phyloP scores from a whole-genome alignment of 2,329 filamentous ascomycete species.

The Thermothelomyces thermophilus region DNA sequence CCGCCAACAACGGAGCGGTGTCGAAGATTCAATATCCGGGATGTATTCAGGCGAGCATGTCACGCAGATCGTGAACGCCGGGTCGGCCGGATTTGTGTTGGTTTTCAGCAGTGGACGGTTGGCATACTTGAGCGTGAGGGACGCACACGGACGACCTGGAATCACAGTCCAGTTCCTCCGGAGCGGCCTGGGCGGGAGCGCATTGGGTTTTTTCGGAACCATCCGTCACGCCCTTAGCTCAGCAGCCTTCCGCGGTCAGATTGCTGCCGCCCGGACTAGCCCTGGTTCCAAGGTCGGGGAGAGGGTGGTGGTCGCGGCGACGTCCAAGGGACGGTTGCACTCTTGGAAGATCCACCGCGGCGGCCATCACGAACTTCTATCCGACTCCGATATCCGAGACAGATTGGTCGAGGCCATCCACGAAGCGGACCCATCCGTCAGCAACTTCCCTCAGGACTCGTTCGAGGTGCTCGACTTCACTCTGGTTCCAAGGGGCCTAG shows the following conservation, averaged over 20 bases:
- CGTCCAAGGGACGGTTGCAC: conserved; percentile 69
- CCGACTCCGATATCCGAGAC: conserved; percentile 64
- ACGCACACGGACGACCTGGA: conserved; percentile 76
- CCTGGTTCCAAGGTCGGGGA: conserved; percentile 69
- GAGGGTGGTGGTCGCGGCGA: conserved; percentile 74
- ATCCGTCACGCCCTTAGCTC: conserved; percentile 70
- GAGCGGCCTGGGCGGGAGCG: conserved; percentile 48
- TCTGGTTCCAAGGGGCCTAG: conserved; percentile 52
- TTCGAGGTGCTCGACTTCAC: conserved; percentile 77
- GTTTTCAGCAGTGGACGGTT: conserved; percentile 79
- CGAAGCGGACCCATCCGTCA: conserved; percentile 43
- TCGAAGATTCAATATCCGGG: conserved; percentile 67
- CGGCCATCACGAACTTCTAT: conserved; percentile 69
- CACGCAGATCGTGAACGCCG: conserved; percentile 71
- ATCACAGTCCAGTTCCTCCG: conserved; percentile 74
- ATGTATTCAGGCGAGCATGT: conserved; percentile 74
- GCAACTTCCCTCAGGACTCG: conserved; percentile 47
- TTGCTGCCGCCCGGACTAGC: conserved; percentile 73
- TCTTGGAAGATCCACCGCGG: conserved; percentile 86
- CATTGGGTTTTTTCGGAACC: conserved; percentile 70
- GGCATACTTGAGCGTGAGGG: conserved; percentile 78
- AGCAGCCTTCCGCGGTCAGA: conserved; percentile 64
- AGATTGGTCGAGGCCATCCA: conserved; percentile 57
- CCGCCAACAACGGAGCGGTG: conserved; percentile 70
- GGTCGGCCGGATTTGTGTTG: conserved; percentile 78